Evolutionary conservation across 2,329 filamentous ascomycete genomes (phyloP), one percentile per base, ranked within the genome.

Genomic region (Fusarium sublunatum): DNA sequence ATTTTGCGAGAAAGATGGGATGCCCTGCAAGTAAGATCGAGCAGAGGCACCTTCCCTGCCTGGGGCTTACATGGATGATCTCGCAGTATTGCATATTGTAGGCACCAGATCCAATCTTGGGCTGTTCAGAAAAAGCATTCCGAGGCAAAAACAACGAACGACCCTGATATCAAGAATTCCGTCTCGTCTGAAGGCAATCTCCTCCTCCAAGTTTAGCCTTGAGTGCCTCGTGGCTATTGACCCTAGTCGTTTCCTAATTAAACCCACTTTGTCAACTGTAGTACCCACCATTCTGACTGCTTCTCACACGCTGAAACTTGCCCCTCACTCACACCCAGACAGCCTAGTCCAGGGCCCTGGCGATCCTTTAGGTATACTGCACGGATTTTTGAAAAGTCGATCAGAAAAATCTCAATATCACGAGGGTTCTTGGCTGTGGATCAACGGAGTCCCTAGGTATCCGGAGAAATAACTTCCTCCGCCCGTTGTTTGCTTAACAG

Each of bases 251-350:
- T 52, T 58, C 32, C n/a, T 39, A 24, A 50, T 40, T 36, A 34
- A 57, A 44, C 25, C 56, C 61, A 65, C 45, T 63, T 45, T 25
- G 38, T 19, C 19, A 19, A 19, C 19, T 19, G 19, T 19, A 19
- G 36, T 56, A 58, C 61, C 49, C 58, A 64, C 51, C 38, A 48
- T 47, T 36, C 44, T 22, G 36, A 25, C 47, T 43, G 36, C 48
- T 46, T 50, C 63, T 51, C 54, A 40, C 60, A 55, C 35, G 53
- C 64, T 70, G 67, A 70, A 70, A 70, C 67, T 34, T 58, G 56
- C 47, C 62, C 61, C 58, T 65, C 62, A 59, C 48, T 59, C 45
- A 53, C 47, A 41, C 50, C 40, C n/a, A 36, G 51, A 48, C 52
- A 34, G 31, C 31, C 12, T n/a, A 53, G 46, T 57, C 51, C 41